Evolutionary conservation across 129 eudicot genomes (phyloP).

Genomic region (Dittrichia graveolens): DNA sequence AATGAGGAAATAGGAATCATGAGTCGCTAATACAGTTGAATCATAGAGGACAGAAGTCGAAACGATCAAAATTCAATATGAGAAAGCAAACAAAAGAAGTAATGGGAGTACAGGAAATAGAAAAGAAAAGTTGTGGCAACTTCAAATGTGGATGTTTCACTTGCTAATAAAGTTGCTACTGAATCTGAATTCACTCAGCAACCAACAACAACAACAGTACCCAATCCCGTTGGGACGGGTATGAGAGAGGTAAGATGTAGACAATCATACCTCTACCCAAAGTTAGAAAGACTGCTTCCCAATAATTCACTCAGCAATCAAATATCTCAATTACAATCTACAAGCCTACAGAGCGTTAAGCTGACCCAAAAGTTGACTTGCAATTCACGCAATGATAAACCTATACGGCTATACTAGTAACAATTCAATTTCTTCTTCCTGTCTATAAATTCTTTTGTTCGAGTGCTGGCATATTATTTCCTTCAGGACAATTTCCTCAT

Average conservation of each 20-base stretch:
- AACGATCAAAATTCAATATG: background rate
- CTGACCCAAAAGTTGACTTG: background rate
- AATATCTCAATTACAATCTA: too few relatives aligned
- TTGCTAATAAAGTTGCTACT: too few relatives aligned
- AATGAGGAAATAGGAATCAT: background rate
- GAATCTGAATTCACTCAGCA: too few relatives aligned
- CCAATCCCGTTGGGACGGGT: too few relatives aligned
- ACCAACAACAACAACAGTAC: too few relatives aligned
- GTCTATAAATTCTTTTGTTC: conserved; percentile 10
- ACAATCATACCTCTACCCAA: too few relatives aligned
- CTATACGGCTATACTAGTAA: background rate
- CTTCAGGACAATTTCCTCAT: background rate
- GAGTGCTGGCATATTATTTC: background rate
- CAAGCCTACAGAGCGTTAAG: background rate
- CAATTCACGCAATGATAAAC: background rate
- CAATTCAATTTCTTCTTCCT: background rate
- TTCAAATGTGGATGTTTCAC: too few relatives aligned
- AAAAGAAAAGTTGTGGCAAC: too few relatives aligned
- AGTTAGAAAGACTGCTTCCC: too few relatives aligned
- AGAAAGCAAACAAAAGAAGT: background rate
- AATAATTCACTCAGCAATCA: too few relatives aligned
- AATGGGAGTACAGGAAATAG: background rate
- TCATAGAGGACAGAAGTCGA: background rate
- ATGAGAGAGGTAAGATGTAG: too few relatives aligned
- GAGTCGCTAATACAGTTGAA: background rate